phyloP scores from a whole-genome alignment of 2,329 filamentous ascomycete genomes.

The Mycosphaerella sp. region DNA sequence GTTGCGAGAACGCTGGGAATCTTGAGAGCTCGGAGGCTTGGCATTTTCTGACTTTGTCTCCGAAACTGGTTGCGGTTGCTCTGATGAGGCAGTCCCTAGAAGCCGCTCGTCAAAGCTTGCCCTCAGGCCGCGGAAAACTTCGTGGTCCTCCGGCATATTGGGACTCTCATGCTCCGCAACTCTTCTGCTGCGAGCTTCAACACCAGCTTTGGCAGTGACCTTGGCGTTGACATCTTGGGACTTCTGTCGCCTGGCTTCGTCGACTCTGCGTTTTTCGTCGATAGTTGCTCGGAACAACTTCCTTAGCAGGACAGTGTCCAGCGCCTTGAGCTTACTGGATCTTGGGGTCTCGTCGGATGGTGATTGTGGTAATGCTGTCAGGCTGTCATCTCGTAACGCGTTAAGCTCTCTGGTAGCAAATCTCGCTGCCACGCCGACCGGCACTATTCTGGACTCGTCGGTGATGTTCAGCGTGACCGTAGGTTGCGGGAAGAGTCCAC shows the following conservation, averaged over 20 bases:
- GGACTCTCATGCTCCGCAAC: not conserved
- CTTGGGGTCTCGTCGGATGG: conserved; percentile 1
- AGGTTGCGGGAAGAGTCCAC: not conserved
- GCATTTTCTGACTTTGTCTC: conserved; percentile 1
- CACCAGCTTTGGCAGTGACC: conserved; percentile 1
- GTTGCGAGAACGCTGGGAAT: not conserved
- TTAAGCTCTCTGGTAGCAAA: conserved; percentile 1
- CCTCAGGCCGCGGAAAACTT: conserved; percentile 7
- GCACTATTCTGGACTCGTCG: conserved; percentile 1
- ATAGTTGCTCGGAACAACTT: conserved; percentile 21
- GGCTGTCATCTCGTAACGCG: not conserved
- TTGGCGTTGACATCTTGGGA: conserved; percentile 4
- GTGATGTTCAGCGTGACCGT: not conserved
- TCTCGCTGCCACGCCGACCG: not conserved
- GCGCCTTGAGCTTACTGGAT: conserved; percentile 8
- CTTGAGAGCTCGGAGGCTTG: not conserved
- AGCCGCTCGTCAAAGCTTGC: conserved; percentile 3
- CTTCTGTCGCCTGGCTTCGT: conserved; percentile 6
- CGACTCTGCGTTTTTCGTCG: conserved; percentile 19
- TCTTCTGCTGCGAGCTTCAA: conserved; percentile 4
- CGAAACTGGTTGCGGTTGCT: not conserved
- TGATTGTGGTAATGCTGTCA: conserved; percentile 1
- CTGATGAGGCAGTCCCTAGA: not conserved
- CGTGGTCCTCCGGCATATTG: conserved; percentile 3
- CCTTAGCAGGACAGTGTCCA: conserved; percentile 15